phyloP scores from a whole-genome alignment of 1,284 basidiomycete genomes.

The Irpex sp. region DNA sequence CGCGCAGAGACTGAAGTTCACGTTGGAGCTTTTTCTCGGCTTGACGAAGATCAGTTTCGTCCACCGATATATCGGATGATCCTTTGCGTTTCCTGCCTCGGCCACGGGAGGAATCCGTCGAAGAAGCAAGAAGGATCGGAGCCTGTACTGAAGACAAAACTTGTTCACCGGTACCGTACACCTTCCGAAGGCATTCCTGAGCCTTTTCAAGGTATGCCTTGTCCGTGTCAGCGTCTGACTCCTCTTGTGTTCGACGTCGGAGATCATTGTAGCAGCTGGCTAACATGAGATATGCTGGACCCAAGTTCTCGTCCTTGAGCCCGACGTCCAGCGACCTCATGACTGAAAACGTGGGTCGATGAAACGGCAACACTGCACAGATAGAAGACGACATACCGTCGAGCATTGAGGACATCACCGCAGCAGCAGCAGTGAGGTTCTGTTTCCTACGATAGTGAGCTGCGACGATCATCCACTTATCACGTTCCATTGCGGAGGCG shows the following conservation, averaged over 20 bases:
- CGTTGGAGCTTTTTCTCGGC: slow-evolving; percentile 24
- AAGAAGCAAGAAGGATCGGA: neutral
- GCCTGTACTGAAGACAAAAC: neutral
- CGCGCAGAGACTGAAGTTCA: slow-evolving; percentile 39
- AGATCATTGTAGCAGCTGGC: slow-evolving; percentile 52
- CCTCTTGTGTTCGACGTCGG: slow-evolving; percentile 20
- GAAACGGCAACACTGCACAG: neutral
- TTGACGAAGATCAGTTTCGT: neutral
- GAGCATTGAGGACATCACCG: slow-evolving; percentile 43
- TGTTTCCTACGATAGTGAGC: slow-evolving; percentile 47
- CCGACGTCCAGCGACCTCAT: slow-evolving; percentile 32
- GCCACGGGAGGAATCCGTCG: neutral
- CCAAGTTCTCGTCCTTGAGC: slow-evolving; percentile 35
- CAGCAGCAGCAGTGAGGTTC: slow-evolving; percentile 41
- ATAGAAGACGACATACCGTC: slow-evolving; percentile 32
- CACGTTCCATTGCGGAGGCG: slow-evolving; percentile 35
- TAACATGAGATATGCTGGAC: slow-evolving; percentile 49
- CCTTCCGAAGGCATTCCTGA: slow-evolving; percentile 44
- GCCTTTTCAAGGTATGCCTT: slow-evolving; percentile 37
- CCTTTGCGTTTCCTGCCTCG: neutral
- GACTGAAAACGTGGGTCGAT: slow-evolving; percentile 27
- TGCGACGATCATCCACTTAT: slow-evolving; percentile 52
- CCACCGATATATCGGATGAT: neutral
- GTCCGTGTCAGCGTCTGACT: slow-evolving; percentile 21
- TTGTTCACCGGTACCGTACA: slow-evolving; percentile 35